phyloP scores from a whole-genome alignment of 345 rosid genomes.

The Cardamine occulta region DNA sequence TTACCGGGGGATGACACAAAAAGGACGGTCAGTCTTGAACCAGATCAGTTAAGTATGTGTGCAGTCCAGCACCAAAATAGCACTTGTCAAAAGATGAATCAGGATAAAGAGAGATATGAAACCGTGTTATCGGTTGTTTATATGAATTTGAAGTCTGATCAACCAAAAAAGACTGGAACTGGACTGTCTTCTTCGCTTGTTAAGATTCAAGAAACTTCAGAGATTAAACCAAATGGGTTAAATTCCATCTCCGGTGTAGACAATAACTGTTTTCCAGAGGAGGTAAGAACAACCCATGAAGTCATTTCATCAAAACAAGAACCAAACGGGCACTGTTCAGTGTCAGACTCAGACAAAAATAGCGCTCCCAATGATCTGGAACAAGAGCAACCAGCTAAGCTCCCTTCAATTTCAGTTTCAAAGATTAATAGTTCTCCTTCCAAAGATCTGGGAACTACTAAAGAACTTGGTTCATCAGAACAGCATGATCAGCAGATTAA shows the following conservation, averaged over 20 bases:
- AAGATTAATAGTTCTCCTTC: slow-evolving; percentile 12
- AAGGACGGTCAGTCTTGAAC: slow-evolving; percentile 15
- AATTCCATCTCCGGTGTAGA: slow-evolving; percentile 16
- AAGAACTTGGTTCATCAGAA: slow-evolving; percentile 35
- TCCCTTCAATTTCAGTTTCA: slow-evolving; percentile 20
- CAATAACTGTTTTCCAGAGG: slow-evolving; percentile 28
- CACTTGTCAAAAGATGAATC: slow-evolving; percentile 29
- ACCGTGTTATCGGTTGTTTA: slow-evolving; percentile 22
- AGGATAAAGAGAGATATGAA: slow-evolving; percentile 38
- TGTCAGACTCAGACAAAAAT: slow-evolving; percentile 31
- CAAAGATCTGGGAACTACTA: slow-evolving; percentile 25
- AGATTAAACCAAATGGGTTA: slow-evolving; percentile 28
- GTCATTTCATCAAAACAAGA: slow-evolving; percentile 39
- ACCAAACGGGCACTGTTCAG: slow-evolving; percentile 27
- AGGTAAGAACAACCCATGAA: slow-evolving; percentile 23
- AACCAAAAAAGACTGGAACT: slow-evolving; percentile 34
- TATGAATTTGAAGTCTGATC: slow-evolving; percentile 33
- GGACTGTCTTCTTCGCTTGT: slow-evolving; percentile 40
- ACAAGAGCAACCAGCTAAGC: slow-evolving; percentile 33
- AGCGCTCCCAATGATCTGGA: slow-evolving; percentile 14
- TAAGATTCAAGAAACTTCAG: slow-evolving; percentile 41
- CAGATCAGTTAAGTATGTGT: slow-evolving; percentile 42
- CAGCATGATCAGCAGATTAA: slow-evolving; percentile 29
- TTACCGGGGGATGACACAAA: slow-evolving; percentile 11
- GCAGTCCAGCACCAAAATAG: slow-evolving; percentile 28